phyloP scores from a whole-genome alignment of 2,329 filamentous ascomycete genomes.

The Ustulina deusta region DNA sequence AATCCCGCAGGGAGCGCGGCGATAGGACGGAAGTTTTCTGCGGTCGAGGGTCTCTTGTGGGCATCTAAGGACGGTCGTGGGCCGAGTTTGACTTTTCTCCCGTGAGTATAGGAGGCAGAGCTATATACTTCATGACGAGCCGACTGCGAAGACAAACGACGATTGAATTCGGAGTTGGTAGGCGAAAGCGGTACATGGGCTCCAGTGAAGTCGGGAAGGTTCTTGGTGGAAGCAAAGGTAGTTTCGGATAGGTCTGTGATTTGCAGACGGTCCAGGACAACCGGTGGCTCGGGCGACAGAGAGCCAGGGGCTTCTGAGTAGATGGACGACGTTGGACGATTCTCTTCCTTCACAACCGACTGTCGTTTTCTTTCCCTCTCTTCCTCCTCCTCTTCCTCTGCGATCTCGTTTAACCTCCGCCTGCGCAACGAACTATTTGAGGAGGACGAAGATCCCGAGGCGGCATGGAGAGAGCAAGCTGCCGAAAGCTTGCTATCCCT shows the following conservation, averaged over 20 bases:
- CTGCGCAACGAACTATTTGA: constrained; percentile 83
- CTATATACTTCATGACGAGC: constrained; percentile 64
- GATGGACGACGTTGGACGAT: constrained; percentile 50
- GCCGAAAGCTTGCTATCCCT: constrained; percentile 89
- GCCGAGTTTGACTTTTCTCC: constrained; percentile 88
- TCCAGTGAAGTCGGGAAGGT: constrained; percentile 66
- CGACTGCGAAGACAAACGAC: constrained; percentile 65
- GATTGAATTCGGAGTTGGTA: constrained; percentile 55
- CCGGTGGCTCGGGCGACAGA: constrained; percentile 52
- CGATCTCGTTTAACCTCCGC: constrained; percentile 87
- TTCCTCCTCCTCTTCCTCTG: constrained; percentile 90
- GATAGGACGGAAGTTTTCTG: constrained; percentile 74
- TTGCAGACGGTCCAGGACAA: constrained; percentile 65
- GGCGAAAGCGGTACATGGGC: constrained; percentile 60
- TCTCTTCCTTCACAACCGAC: constrained; percentile 64
- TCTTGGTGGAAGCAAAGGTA: constrained; percentile 62
- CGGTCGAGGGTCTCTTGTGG: constrained; percentile 70
- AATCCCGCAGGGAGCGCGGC: constrained; percentile 85
- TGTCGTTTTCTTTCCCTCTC: constrained; percentile 69
- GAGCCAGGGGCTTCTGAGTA: constrained; percentile 41
- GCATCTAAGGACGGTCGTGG: constrained; percentile 82
- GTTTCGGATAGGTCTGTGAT: constrained; percentile 63
- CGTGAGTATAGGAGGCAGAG: constrained; percentile 62
- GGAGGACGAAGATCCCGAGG: constrained; percentile 86
- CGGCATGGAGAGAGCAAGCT: constrained; percentile 89